A percentile compares a stretch with the other conserved stretches of the same genome.
Evolutionary conservation across 257 asterid species (phyloP).

Genomic region (Nicotiana obtusifolia): DNA sequence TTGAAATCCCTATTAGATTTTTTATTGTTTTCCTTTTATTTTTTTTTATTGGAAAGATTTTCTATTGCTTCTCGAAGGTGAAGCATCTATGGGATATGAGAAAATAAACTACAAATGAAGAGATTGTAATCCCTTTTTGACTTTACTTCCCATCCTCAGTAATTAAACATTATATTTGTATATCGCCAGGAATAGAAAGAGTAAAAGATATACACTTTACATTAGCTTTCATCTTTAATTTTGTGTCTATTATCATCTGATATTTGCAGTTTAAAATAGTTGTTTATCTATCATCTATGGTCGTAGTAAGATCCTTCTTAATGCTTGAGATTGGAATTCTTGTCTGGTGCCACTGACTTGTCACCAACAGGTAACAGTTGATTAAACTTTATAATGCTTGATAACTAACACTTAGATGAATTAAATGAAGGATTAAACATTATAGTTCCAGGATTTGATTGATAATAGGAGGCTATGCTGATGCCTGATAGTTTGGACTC

Average conservation of each 20-base stretch:
- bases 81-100: background rate
- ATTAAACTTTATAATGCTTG: background rate
- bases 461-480: background rate
- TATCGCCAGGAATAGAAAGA: background rate
- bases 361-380: background rate
- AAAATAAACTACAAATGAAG: background rate
- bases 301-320: background rate
- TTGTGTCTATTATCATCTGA: background rate
- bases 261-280: background rate
- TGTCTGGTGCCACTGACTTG: background rate
- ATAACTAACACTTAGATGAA: background rate
- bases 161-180: background rate
- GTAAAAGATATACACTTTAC: background rate
- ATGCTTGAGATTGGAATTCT: background rate
- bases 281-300: background rate
- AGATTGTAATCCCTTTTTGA: background rate
- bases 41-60: no score
- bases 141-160: slow-evolving; percentile 4
- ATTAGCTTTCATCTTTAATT: background rate
- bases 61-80: background rate
- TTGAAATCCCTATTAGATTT: background rate
- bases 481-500: background rate
- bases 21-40: background rate
- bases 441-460: background rate
- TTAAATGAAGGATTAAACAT: background rate